Conservation (phyloP, 768 basidiomycete species). For the Tricholoma flavovirens region DNA sequence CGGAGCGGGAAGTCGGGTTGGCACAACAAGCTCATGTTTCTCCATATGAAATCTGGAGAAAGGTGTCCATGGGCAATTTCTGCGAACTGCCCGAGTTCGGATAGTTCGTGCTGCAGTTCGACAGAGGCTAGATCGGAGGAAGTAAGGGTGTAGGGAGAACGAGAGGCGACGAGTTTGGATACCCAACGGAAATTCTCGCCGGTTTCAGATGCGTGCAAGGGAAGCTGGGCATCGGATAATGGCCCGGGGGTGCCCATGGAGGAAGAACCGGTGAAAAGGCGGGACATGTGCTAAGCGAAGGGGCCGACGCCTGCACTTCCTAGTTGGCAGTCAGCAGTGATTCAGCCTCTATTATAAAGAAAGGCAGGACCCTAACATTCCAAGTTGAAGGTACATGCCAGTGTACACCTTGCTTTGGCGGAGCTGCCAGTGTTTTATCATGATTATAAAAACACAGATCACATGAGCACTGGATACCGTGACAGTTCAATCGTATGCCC, state of each 20-base stretch:
- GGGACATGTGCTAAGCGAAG: too few species aligned
- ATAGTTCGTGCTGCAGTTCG: not conserved
- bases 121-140: not conserved
- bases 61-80: not conserved
- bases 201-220: not conserved
- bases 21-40: not conserved
- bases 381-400: too few species aligned
- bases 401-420: too few species aligned
- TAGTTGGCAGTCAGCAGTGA: too few species aligned
- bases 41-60: not conserved
- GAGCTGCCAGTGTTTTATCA: too few species aligned
- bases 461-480: too few species aligned
- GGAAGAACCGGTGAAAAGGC: not conserved
- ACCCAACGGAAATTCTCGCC: not conserved
- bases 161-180: not conserved
- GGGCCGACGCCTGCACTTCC: too few species aligned
- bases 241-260: not conserved
- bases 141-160: not conserved
- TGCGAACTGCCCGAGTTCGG: not conserved
- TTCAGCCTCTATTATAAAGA: too few species aligned
- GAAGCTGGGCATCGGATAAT: not conserved
- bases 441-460: too few species aligned
- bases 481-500: constrained; percentile 31
- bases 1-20: not conserved
- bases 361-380: too few species aligned